Evolutionary conservation across 2,329 filamentous ascomycete species (phyloP).

Genomic region (Alternaria burnsii): DNA sequence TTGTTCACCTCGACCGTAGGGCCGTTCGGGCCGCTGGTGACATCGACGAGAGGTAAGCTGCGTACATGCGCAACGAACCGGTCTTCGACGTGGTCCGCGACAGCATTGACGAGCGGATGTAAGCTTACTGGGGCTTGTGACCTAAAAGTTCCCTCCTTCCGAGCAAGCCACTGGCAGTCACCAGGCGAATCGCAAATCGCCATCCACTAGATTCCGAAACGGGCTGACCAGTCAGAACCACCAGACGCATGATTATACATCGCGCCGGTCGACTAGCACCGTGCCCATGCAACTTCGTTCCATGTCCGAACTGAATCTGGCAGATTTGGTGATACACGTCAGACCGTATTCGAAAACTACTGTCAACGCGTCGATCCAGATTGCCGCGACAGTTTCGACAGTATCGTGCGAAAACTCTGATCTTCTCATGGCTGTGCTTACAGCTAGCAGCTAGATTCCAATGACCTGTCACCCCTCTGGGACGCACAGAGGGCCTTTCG

Average conservation of each 20-base stretch:
- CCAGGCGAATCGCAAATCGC: slow-evolving; percentile 6
- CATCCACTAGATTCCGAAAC: slow-evolving; percentile 1
- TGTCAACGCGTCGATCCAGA: background rate
- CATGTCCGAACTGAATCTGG: background rate
- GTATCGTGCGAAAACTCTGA: background rate
- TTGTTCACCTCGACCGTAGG: slow-evolving; percentile 5
- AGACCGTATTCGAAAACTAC: slow-evolving; percentile 6
- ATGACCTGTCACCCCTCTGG: background rate
- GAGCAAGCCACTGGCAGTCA: slow-evolving; percentile 6
- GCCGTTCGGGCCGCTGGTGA: slow-evolving; percentile 10
- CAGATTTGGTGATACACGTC: slow-evolving; percentile 8
- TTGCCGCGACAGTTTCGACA: background rate
- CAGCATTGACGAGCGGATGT: slow-evolving; percentile 15
- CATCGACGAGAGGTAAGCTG: slow-evolving; percentile 2
- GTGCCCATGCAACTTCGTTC: background rate
- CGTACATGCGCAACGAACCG: slow-evolving; percentile 5
- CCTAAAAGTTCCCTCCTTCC: background rate
- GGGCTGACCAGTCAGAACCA: slow-evolving; percentile 6
- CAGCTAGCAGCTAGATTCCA: background rate
- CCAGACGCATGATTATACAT: slow-evolving; percentile 1
- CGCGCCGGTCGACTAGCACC: background rate
- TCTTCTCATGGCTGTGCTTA: slow-evolving; percentile 2
- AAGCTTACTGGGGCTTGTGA: slow-evolving; percentile 23
- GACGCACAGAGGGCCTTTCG: background rate
- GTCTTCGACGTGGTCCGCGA: slow-evolving; percentile 13